Base-by-base conservation (phyloP, 305 asterid genomes). In the Fraxinus albicans region DNA sequence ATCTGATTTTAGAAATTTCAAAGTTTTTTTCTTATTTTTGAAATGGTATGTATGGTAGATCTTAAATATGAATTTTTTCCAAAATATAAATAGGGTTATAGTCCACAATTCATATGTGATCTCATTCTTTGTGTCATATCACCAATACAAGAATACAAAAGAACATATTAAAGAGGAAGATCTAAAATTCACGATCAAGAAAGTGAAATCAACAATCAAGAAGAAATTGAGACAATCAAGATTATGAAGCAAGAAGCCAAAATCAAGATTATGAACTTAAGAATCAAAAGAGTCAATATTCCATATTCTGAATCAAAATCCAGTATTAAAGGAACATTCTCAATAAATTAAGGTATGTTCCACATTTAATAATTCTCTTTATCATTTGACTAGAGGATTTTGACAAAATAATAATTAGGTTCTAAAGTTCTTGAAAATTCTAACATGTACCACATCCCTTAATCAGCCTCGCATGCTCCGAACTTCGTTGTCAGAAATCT, bases 401-500 rank as follows among this genome's bases (percentile, higher is more conserved):
- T 44, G 53, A 44, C 53, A 12, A 44, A 3, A 44, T 10, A 12
- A 17, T 12, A 44, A 44, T 12, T 44, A 44, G 53, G 53, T 44
- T 44, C 3, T 44, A 44, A 44, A 10, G 53, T 44, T 44, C 53
- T 12, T 44, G 53, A 44, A 17, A 44, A 12, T 44, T 44, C 53
- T 44, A 44, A 44, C 53, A 44, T 44, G 53, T 47, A 81, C 33
- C 74, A 17, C 23, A 72, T 2, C 44, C 73, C 29, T 72, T 77
- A 60, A 69, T 55, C 19, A 65, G 63, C 17, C 65, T 79, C 58
- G 25, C 44, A 58, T 69, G 55, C 84, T 55, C 50, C 21, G 10
- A 80, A 17, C 42, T 75, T 9, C 13, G 67, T 77, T 78, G 70
- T 40, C 76, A n/a, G n/a, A 35, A 78, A 55, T 78, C 42, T 83